Base-by-base conservation (phyloP, 2,329 filamentous ascomycete genomes). In the Whalleya microplaca region DNA sequence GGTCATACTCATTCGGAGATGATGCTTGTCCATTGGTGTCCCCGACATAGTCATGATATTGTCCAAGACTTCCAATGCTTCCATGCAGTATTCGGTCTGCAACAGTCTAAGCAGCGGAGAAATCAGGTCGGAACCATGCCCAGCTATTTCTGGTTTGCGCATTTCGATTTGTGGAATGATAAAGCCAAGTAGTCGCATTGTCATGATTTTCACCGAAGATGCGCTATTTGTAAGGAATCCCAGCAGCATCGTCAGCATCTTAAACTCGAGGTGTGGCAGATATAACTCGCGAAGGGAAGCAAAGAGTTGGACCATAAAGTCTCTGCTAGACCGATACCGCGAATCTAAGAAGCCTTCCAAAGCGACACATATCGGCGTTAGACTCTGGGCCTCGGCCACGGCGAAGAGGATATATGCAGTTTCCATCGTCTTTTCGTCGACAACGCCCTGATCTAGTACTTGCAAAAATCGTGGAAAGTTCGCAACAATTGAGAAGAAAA, bases 1-100 rank as follows among this genome's bases (percentile, higher is more conserved):
- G 4, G 92, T 93, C 92, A 99, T 97, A 73, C 94, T 98, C 96
- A 99, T 99, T 41, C 95, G 87, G 56, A 99, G 78, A 69, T 98
- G 92, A 66, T 97, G 92, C 66, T 91, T 92, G 73, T 98, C 95
- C 83, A 96, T 92, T 1, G 94, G 90, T 29, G 90, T 92, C 3
- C 91, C 90, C 0, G 92, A 92, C 79, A 98, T 94, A 23, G 90
- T 91, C 84, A 97, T 96, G 66, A 98, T 95, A 62, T 94, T 91
- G 72, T 99, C 95, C 56, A 99, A 79, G 1, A 99, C 94, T 63
- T 92, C 87, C 9, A 99, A 78, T 10, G 95, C 95, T 69, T 96
- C 90, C 73, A 95, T 92, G 72, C 93, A 98, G 67, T 93, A 93
- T 58, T 96, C 92, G 1, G 94, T 97, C 71, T 97, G 93, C 41